phyloP scores from a whole-genome alignment of 2,329 filamentous ascomycete species.

The Trichoderma gracile region DNA sequence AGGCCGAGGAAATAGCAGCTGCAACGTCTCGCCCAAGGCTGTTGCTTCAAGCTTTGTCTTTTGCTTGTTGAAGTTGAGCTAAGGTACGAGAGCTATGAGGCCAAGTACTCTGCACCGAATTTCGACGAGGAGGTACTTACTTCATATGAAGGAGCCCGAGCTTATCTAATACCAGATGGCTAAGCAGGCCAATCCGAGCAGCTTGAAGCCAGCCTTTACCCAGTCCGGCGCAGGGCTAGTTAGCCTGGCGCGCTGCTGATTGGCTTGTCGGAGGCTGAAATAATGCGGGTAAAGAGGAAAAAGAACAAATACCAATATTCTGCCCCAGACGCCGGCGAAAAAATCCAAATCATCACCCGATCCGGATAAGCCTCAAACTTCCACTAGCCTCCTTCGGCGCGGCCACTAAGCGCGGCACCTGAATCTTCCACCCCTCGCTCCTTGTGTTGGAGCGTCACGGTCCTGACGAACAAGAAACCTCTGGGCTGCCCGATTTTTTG shows the following conservation, averaged over 20 bases:
- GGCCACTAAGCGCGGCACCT: slow-evolving; percentile 25
- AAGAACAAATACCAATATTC: background rate
- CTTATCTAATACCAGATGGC: slow-evolving; percentile 10
- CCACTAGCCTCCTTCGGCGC: slow-evolving; percentile 16
- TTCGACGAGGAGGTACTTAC: background rate
- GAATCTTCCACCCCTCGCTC: slow-evolving; percentile 24
- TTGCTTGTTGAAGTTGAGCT: too few relatives aligned
- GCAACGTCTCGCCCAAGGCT: background rate
- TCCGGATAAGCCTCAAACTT: background rate
- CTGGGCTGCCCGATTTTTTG: slow-evolving; percentile 32
- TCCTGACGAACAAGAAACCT: slow-evolving; percentile 28
- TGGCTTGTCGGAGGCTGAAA: slow-evolving; percentile 18
- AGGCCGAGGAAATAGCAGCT: background rate
- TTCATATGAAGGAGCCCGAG: background rate
- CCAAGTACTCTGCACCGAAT: background rate
- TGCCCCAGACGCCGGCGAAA: background rate
- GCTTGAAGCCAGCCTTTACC: background rate
- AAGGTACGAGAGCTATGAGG: too few relatives aligned
- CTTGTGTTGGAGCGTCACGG: slow-evolving; percentile 32
- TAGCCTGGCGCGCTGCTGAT: slow-evolving; percentile 14
- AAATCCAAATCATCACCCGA: background rate
- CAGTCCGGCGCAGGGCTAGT: slow-evolving; percentile 22
- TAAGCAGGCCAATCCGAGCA: background rate
- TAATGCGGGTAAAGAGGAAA: slow-evolving; percentile 17
- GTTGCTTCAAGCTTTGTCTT: background rate